A percentile compares a stretch with the other conserved stretches of the same genome.
Conservation (phyloP, 2,329 filamentous ascomycete genomes). For the Cyclaneusma minus region DNA sequence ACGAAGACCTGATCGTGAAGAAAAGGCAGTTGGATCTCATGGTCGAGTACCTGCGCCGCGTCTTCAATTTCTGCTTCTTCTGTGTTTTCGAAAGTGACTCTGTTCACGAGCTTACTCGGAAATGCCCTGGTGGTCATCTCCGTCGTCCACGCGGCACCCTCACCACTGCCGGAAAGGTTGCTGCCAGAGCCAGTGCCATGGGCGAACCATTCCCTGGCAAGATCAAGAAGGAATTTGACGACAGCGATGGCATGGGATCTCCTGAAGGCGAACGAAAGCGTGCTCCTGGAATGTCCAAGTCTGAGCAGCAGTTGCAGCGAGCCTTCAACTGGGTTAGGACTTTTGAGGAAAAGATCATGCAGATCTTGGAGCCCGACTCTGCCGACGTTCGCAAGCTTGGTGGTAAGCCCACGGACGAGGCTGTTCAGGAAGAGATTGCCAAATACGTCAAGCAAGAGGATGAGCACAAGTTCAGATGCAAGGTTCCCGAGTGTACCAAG, state of each 20-base stretch:
- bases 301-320: conserved; percentile 80
- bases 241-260: conserved; percentile 47
- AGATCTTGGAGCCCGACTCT: conserved; percentile 79
- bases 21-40: conserved; percentile 95
- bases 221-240: conserved; percentile 51
- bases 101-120: conserved; percentile 84
- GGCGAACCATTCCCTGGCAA: conserved; percentile 75
- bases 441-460: conserved; percentile 96
- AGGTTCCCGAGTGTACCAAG: conserved; percentile 89
- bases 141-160: conserved; percentile 78
- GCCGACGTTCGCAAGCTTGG: conserved; percentile 83
- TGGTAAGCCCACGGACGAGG: conserved; percentile 74
- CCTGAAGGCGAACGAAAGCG: conserved; percentile 56
- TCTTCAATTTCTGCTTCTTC: conserved; percentile 99
- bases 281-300: conserved; percentile 50
- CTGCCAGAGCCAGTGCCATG: conserved; percentile 68
- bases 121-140: conserved; percentile 94
- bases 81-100: conserved; percentile 98
- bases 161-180: conserved; percentile 66
- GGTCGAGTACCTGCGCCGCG: conserved; percentile 89
- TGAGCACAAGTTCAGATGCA: conserved; percentile 91
- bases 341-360: conserved; percentile 90
- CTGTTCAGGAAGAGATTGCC: conserved; percentile 66
- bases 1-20: conserved; percentile 76
- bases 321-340: conserved; percentile 99